Percentiles rank a stretch among this genome's conserved stretches.
phyloP scores from a whole-genome alignment of 352 stramenopile genomes.

The Peronospora belbahrii region DNA sequence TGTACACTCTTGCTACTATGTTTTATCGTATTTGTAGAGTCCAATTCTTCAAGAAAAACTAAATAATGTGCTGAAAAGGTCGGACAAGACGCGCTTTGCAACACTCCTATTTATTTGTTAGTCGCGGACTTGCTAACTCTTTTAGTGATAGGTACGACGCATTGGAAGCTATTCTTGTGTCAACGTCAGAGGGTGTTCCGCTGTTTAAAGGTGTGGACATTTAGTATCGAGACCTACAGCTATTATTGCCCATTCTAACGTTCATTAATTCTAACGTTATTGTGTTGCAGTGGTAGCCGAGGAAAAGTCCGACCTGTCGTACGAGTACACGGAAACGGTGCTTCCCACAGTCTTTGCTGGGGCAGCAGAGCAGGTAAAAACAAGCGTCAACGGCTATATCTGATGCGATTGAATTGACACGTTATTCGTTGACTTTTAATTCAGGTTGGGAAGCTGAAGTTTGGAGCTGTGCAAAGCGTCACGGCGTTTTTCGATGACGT shows the following conservation, averaged over 20 bases:
- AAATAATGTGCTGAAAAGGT: slow-evolving; percentile 49
- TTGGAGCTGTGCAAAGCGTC: slow-evolving; percentile 58
- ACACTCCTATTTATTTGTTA: not conserved
- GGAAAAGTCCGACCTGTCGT: slow-evolving; percentile 36
- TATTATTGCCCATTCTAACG: not conserved
- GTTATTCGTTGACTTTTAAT: not conserved
- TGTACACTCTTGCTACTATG: not conserved
- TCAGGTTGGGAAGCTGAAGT: slow-evolving; percentile 80
- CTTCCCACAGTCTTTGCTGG: slow-evolving; percentile 72
- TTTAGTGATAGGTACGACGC: slow-evolving; percentile 49
- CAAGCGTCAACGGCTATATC: not conserved
- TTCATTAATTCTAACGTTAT: slow-evolving; percentile 1
- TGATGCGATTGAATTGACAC: not conserved
- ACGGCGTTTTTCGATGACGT: slow-evolving; percentile 69
- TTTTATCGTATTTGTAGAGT: slow-evolving; percentile 23
- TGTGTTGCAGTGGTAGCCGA: slow-evolving; percentile 31
- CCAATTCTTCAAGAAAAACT: slow-evolving; percentile 61
- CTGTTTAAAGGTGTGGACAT: slow-evolving; percentile 52
- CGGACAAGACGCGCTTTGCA: not conserved
- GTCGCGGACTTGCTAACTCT: not conserved
- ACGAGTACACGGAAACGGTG: slow-evolving; percentile 73
- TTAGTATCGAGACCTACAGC: not conserved
- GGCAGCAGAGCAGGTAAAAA: slow-evolving; percentile 59
- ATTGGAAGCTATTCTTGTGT: slow-evolving; percentile 71
- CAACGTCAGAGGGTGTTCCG: slow-evolving; percentile 67